Evolutionary conservation across 225 moss, liverwort and hornwort species (phyloP), one percentile per base, ranked within the genome.

Genomic region (Marchantia paleacea): DNA sequence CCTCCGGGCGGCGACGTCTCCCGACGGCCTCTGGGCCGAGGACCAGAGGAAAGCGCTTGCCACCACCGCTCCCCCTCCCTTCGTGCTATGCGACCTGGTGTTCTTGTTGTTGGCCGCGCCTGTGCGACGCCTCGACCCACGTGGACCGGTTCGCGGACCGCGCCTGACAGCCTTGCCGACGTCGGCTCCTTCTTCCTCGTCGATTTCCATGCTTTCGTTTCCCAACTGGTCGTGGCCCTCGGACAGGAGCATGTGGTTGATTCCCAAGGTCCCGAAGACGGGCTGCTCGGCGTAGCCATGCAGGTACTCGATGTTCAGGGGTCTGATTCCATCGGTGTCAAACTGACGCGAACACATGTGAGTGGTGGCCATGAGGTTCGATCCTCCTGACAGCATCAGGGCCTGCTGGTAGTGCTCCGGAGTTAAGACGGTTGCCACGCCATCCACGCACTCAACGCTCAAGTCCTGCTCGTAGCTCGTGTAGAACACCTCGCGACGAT

Each of bases 381-480:
- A 78, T 30, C 85, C 86, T 61, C 89, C 52, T 5, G 39, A 39
- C 58, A 81, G 25, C 60, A 86, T 83, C 49, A 84, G 19, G 78
- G 92, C 91, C 6, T 63, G 75, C 51, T 90, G 93, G 55, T 88
- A 91, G 81, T 95, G 95, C 60, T 91, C 91, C 57, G 87, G 91
- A 63, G 88, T 82, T 79, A 95, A 49, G 48, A 95, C 91, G n/a
- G 90, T 91, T 55, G 95, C 95, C 79, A 95, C 81, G 16, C 95
- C 95, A 51, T 95, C 95, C 79, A 93, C 93, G 76, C 95, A 95
- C 87, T 93, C 95, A 29, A 95, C 95, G 77, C 92, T 92, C 80
- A 95, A 79, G 66, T 92, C 90, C 84, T 93, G 95, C 80, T 88
- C 89, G 55, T 91, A 95, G 12, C 85, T 89, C 0, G 95, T 93